These are phyloP conservation scores for Pezicula carpinea DNA, from an alignment of 2,329 filamentous ascomycete genomes.

Conservation along the genomic window DNA sequence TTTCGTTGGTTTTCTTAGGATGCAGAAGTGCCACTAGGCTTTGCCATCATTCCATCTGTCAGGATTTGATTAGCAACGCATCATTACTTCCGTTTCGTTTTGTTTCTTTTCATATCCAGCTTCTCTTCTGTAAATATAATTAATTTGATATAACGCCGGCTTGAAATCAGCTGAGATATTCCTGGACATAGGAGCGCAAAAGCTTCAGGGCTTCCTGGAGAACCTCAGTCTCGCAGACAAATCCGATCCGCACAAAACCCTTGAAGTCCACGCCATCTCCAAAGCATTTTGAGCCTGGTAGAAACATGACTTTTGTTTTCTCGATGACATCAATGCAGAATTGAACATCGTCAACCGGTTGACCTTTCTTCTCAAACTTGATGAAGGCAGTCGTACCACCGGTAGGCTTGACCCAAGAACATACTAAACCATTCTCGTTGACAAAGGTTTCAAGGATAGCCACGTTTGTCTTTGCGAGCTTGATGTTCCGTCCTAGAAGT, in stretches of 20 bases:
- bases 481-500: constrained; percentile 58
- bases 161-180: constrained; percentile 14
- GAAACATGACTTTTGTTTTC: constrained; percentile 66
- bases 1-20: too few species aligned
- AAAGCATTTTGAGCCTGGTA: constrained; percentile 72
- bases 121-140: too few species aligned
- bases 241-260: constrained; percentile 75
- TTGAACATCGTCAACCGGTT: constrained; percentile 62
- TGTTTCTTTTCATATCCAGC: too few species aligned
- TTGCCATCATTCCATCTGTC: too few species aligned
- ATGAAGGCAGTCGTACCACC: constrained; percentile 80
- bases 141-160: too few species aligned
- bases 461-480: constrained; percentile 64
- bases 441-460: constrained; percentile 64
- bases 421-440: constrained; percentile 56
- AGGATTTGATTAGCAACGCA: too few species aligned
- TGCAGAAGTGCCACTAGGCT: too few species aligned
- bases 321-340: constrained; percentile 67
- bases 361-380: constrained; percentile 56
- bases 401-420: constrained; percentile 67
- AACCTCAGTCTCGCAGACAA: constrained; percentile 66
- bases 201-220: constrained; percentile 58
- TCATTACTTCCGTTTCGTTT: too few species aligned
- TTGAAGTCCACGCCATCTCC: constrained; percentile 61
- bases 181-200: constrained; percentile 21